Conservation (phyloP, 495 filamentous ascomycete species). For the Penicillium bialowiezense region DNA sequence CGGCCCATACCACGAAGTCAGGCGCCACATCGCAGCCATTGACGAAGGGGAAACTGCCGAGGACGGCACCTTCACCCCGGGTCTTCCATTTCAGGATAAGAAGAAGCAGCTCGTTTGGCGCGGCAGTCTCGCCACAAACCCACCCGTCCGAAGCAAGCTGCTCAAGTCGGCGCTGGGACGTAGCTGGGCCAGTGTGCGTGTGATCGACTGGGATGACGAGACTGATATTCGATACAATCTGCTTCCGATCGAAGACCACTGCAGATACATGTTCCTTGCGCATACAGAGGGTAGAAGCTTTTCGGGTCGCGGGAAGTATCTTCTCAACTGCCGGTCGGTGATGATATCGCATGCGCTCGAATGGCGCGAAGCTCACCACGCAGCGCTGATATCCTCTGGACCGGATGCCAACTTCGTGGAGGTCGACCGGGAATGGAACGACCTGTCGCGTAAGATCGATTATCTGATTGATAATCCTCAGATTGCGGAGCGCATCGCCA, state of each 20-base stretch:
- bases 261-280: conserved; percentile 56
- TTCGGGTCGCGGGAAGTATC: conserved; percentile 58
- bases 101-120: conserved; percentile 68
- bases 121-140: conserved; percentile 46
- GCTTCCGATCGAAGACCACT: conserved; percentile 55
- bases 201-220: conserved; percentile 47
- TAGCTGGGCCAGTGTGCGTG: conserved; percentile 51
- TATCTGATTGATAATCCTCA: conserved; percentile 47
- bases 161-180: conserved; percentile 42
- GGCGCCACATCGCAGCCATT: conserved; percentile 34
- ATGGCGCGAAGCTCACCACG: conserved; percentile 43
- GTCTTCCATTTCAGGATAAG: conserved; percentile 45
- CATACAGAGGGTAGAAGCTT: conserved; percentile 57
- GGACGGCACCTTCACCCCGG: conserved; percentile 15
- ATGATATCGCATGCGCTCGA: conserved; percentile 44
- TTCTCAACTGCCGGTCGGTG: conserved; percentile 59
- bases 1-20: conserved; percentile 54
- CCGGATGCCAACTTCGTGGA: conserved; percentile 59
- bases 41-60: conserved; percentile 26
- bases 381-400: conserved; percentile 39
- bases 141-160: conserved; percentile 41
- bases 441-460: conserved; percentile 52
- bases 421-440: conserved; percentile 52
- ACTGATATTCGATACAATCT: conserved; percentile 36
- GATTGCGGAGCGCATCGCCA: conserved; percentile 53